Conservation (phyloP, 2,329 filamentous ascomycete genomes). For the Phaeomoniella chlamydospora region DNA sequence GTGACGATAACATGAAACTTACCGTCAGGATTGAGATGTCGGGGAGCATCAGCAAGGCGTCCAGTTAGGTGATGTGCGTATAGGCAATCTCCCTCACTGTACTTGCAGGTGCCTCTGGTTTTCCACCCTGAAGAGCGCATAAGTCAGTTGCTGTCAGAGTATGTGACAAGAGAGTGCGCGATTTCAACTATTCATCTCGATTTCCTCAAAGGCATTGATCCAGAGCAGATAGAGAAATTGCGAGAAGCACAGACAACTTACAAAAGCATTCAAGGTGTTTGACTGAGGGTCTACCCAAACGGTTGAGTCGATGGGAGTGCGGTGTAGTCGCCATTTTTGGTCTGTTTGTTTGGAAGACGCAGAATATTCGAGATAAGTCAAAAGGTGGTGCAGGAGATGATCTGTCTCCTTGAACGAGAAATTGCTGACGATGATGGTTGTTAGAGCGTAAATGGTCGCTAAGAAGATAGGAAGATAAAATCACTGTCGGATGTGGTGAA, state of each 20-base stretch:
- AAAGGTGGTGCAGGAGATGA: neutral
- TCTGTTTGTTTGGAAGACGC: conserved; percentile 1
- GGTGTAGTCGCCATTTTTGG: conserved; percentile 3
- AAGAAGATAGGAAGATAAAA: neutral
- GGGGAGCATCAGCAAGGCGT: conserved; percentile 8
- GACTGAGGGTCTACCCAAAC: neutral
- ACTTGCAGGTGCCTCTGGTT: conserved; percentile 12
- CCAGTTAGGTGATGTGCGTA: conserved; percentile 16
- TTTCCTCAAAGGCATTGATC: conserved; percentile 1
- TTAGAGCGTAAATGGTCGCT: neutral
- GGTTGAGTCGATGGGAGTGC: conserved; percentile 4
- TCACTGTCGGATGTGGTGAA: neutral
- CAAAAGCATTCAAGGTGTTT: neutral
- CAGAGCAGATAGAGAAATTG: conserved; percentile 3
- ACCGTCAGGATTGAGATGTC: conserved; percentile 6
- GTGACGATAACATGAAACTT: conserved; percentile 2
- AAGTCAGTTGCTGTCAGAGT: neutral
- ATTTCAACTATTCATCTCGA: no score
- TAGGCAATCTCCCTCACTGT: conserved; percentile 12
- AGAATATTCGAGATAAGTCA: conserved; percentile 1
- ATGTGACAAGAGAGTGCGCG: no score
- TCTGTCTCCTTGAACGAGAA: neutral
- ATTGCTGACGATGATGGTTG: neutral
- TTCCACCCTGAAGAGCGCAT: conserved; percentile 11
- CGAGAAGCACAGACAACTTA: neutral